Conservation (phyloP, 139 green algal species). For the Micractinium sp. region DNA sequence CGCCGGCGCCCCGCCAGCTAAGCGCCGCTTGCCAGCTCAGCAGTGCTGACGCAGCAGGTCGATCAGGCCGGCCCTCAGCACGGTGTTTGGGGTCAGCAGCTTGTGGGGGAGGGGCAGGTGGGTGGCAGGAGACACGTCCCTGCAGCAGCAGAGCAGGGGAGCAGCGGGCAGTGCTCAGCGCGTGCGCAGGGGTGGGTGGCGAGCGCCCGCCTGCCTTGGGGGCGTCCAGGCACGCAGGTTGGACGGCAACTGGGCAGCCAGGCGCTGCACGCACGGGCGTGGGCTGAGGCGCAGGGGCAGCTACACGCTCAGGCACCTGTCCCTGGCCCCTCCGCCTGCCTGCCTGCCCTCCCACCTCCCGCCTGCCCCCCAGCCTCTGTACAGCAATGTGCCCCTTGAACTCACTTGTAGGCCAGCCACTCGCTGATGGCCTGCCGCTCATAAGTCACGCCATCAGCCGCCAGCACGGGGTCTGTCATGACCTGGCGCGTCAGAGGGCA, state of each 20-base stretch:
- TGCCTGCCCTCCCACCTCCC: background rate
- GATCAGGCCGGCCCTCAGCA: constrained; percentile 22
- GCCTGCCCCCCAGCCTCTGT: too few species aligned
- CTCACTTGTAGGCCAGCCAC: constrained; percentile 44
- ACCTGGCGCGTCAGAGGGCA: constrained; percentile 52
- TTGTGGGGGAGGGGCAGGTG: constrained; percentile 31
- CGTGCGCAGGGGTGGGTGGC: too few species aligned
- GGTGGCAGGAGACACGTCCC: constrained; percentile 30
- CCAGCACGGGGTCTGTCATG: constrained; percentile 61
- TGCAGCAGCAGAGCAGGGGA: background rate
- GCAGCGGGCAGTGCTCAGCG: too few species aligned
- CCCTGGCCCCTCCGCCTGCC: too few species aligned
- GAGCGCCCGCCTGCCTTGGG: too few species aligned
- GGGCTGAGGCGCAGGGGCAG: too few species aligned
- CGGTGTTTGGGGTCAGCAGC: constrained; percentile 27
- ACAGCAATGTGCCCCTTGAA: too few species aligned
- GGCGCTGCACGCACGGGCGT: too few species aligned
- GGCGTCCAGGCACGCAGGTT: too few species aligned
- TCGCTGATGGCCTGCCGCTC: constrained; percentile 52
- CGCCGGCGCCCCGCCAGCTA: background rate
- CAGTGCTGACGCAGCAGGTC: constrained; percentile 13
- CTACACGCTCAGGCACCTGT: too few species aligned
- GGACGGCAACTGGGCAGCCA: too few species aligned
- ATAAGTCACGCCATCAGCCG: constrained; percentile 59
- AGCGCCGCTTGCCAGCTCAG: background rate